Evolutionary conservation across 805 yeast genomes (phyloP).

Genomic region (Millerago galiae): DNA sequence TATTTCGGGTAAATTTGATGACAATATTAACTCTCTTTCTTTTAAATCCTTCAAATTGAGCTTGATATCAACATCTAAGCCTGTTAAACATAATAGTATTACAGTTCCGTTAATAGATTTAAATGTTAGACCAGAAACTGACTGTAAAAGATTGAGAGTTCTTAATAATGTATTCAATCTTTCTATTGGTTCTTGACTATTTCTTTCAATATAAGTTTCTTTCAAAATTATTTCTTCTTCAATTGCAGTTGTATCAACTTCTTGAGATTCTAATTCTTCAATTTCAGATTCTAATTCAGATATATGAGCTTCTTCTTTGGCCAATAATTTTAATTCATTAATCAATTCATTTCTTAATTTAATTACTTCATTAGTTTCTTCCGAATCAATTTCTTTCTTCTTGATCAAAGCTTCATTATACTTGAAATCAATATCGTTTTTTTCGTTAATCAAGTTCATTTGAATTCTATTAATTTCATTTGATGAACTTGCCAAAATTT

Average conservation of each 20-base stretch:
- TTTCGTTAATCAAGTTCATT: not conserved
- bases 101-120: conserved; percentile 7
- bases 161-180: conserved; percentile 10
- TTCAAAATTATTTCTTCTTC: conserved; percentile 15
- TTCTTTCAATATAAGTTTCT: conserved; percentile 10
- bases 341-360: conserved; percentile 10
- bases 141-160: conserved; percentile 10
- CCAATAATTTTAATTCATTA: conserved; percentile 3
- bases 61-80: conserved; percentile 6
- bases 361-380: conserved; percentile 11
- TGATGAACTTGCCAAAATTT: not conserved
- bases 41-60: conserved; percentile 8
- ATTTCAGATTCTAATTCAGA: conserved; percentile 7
- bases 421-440: not conserved
- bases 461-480: conserved; percentile 7
- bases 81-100: conserved; percentile 5
- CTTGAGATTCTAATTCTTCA: conserved; percentile 5
- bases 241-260: conserved; percentile 13
- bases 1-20: conserved; percentile 5
- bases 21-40: conserved; percentile 4
- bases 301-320: conserved; percentile 3
- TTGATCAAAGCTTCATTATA: conserved; percentile 4
- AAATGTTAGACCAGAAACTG: conserved; percentile 12
- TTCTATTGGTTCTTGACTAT: conserved; percentile 16
- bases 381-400: conserved; percentile 11